Evolutionary conservation across 441 rosid species (phyloP).

Genomic region (Mallotus japonicus): DNA sequence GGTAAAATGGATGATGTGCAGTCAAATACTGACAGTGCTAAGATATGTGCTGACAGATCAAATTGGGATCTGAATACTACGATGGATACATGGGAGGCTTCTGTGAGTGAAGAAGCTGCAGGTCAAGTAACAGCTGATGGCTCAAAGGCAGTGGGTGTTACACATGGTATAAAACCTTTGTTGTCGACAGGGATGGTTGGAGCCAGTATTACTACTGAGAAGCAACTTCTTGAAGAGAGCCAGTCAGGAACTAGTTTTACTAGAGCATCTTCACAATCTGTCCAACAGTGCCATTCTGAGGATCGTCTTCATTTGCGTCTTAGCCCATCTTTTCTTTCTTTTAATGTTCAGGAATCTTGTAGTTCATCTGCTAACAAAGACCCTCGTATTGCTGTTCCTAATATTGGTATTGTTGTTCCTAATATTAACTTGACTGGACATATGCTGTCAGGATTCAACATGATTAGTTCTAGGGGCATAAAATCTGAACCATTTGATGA

Average conservation of each 20-base stretch:
- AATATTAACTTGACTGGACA: conserved; percentile 25
- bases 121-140: conserved; percentile 30
- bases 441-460: conserved; percentile 24
- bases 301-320: conserved; percentile 63
- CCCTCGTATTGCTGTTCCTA: conserved; percentile 20
- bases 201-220: conserved; percentile 27
- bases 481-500: conserved; percentile 69
- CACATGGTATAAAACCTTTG: conserved; percentile 34
- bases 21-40: conserved; percentile 27
- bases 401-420: conserved; percentile 22
- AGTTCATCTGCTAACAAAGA: conserved; percentile 29
- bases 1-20: conserved; percentile 26
- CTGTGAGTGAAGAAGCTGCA: conserved; percentile 32
- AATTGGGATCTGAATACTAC: conserved; percentile 89
- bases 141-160: conserved; percentile 23
- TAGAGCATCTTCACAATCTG: conserved; percentile 24
- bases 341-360: conserved; percentile 35
- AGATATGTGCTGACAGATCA: conserved; percentile 44
- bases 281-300: conserved; percentile 30
- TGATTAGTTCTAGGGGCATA: conserved; percentile 33
- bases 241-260: conserved; percentile 24
- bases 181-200: conserved; percentile 23
- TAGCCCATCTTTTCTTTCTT: conserved; percentile 32
- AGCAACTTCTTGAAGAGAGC: conserved; percentile 26
- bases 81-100: conserved; percentile 79